A percentile compares a stretch with the other conserved stretches of the same genome.
Conservation (phyloP, 2,329 filamentous ascomycete species). For the Epichloe scottii region DNA sequence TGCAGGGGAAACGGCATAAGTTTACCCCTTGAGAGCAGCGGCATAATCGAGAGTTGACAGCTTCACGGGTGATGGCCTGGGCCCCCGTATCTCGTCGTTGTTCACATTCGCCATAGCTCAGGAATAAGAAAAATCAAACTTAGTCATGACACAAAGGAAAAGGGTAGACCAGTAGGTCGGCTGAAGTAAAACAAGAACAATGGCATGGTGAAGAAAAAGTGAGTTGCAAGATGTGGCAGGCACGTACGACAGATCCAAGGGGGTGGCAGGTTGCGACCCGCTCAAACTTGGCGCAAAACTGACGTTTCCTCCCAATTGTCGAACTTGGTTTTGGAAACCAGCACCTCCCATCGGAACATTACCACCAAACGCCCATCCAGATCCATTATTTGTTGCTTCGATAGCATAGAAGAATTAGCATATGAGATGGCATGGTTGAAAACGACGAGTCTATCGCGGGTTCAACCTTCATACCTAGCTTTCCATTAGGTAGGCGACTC, state of each 20-base stretch:
- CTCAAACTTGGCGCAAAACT: slow-evolving; percentile 56
- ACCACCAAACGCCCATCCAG: slow-evolving; percentile 51
- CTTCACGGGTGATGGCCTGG: slow-evolving; percentile 3
- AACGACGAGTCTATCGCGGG: not conserved
- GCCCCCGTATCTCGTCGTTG: slow-evolving; percentile 7
- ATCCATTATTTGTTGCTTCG: slow-evolving; percentile 33
- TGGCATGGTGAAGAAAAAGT: slow-evolving; percentile 1
- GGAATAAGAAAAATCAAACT: not conserved
- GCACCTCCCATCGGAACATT: slow-evolving; percentile 47
- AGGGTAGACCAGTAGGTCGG: too few species aligned
- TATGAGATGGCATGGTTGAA: not conserved
- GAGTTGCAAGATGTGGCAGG: slow-evolving; percentile 4
- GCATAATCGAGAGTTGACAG: slow-evolving; percentile 15
- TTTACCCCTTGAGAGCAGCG: slow-evolving; percentile 20
- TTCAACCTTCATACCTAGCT: slow-evolving; percentile 36
- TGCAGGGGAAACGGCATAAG: not conserved
- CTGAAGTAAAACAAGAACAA: not conserved
- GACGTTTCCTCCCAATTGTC: slow-evolving; percentile 45
- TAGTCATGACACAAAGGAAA: not conserved
- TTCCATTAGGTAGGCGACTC: slow-evolving; percentile 51
- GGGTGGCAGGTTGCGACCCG: slow-evolving; percentile 48
- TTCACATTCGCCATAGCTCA: slow-evolving; percentile 7
- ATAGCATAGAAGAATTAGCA: not conserved
- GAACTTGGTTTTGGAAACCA: slow-evolving; percentile 38
- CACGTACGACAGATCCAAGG: slow-evolving; percentile 54